Conservation (phyloP, 495 filamentous ascomycete genomes). For the Penicillium paradoxum region DNA sequence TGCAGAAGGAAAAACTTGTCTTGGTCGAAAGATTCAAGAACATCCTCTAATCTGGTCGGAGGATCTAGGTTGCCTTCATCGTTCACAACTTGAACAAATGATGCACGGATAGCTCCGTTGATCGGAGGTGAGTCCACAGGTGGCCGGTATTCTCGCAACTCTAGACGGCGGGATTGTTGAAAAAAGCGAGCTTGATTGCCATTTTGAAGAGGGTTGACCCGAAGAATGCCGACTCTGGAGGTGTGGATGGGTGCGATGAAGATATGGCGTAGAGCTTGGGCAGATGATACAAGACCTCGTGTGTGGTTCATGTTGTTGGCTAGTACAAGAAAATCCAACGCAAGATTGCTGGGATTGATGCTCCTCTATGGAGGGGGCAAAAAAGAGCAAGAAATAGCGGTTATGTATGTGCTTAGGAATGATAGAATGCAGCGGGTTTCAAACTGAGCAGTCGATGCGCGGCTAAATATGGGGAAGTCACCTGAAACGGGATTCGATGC, state of each 20-base stretch:
- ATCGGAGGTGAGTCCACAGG: constrained; percentile 16
- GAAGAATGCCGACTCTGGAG: constrained; percentile 15
- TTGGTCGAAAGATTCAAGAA: constrained; percentile 48
- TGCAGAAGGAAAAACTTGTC: constrained; percentile 52
- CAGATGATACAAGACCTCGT: constrained; percentile 34
- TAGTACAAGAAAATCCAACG: background rate
- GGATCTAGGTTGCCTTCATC: constrained; percentile 43
- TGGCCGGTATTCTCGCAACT: background rate
- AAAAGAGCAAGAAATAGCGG: background rate
- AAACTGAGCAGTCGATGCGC: background rate
- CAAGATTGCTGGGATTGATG: background rate
- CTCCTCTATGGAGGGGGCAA: background rate
- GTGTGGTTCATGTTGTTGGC: constrained; percentile 33
- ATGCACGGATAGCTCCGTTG: constrained; percentile 53
- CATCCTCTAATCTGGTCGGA: constrained; percentile 33
- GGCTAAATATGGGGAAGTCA: background rate
- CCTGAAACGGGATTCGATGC: background rate
- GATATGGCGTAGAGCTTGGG: constrained; percentile 35
- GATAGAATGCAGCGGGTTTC: background rate
- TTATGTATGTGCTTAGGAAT: background rate
- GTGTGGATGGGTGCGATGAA: constrained; percentile 26
- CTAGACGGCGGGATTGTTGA: constrained; percentile 12
- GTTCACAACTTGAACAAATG: constrained; percentile 51
- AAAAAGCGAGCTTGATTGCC: constrained; percentile 10
- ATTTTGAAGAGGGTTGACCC: constrained; percentile 4